Base-by-base conservation (phyloP, 768 basidiomycete species). In the Chlorophyllum brunneum region DNA sequence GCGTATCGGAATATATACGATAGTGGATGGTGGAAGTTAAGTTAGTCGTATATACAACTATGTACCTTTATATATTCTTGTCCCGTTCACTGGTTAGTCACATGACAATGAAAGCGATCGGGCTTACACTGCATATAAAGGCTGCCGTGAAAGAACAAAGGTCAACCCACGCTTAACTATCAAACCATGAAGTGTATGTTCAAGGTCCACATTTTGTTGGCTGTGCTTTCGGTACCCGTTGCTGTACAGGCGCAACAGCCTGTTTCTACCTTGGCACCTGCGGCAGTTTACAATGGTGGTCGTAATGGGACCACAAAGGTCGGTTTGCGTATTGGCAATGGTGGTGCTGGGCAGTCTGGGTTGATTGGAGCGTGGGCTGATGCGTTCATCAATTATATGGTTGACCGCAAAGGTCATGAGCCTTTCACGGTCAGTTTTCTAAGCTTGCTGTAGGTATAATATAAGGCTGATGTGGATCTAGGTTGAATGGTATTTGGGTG, bases 401-500 rank as follows among this genome's bases (percentile, higher is more conserved):
- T 74, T 44, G 39, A 64, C 39, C 54, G 58, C 29, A 58, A 64
- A 27, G 63, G 68, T 44, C 56, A 42, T 45, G 55, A 61, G 33
- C 66, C 67, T 6, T 73, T 75, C 50, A 38, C 64, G 49, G 76
- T 76, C 30, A 27, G 58, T 55, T 3, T 42, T 2, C n/a, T 31
- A 8, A 13, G 9, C 34, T 23, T 34, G 24, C 6, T 11, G 16
- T 5, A 7, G 39, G 49, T 18, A 43, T 39, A n/a, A n/a, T n/a
- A n/a, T n/a, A n/a, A n/a, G 27, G 13, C 9, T 16, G 9, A 33
- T 40, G 20, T 10, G 48, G 23, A 20, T 13, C 18, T 34, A 81
- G 80, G 71, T 81, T 20, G 80, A 67, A 7, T 82, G 81, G 81
- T 77, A 77, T 59, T 64, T 81, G 22, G 78, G 78, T 4, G 81